A percentile compares a stretch with the other conserved stretches of the same genome.
These are phyloP conservation scores for Akanthomyces muscarius DNA, from an alignment of 2,329 filamentous ascomycete genomes.

Conservation along the genomic window DNA sequence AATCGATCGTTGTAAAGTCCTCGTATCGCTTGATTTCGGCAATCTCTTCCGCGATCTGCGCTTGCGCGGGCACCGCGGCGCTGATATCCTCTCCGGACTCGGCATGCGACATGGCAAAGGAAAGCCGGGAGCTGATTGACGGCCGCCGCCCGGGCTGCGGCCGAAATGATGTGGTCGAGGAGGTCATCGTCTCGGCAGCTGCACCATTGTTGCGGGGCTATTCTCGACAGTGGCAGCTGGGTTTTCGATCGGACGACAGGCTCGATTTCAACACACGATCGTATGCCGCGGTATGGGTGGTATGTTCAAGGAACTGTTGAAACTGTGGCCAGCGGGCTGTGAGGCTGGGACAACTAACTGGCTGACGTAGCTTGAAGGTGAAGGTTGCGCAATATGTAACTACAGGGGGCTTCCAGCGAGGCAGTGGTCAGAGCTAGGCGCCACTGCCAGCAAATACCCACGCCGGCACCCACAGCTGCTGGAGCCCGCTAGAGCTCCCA, in stretches of 20 bases:
- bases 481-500: not conserved
- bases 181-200: conserved; percentile 36
- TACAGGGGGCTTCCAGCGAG: conserved; percentile 21
- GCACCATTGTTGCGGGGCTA: conserved; percentile 30
- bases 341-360: not conserved
- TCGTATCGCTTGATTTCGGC: conserved; percentile 97
- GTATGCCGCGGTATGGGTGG: not conserved
- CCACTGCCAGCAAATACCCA: not conserved
- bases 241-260: not conserved
- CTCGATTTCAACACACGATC: not conserved
- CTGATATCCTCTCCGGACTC: conserved; percentile 58
- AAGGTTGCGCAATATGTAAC: conserved; percentile 4
- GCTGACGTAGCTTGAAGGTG: conserved; percentile 6
- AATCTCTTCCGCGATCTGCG: conserved; percentile 87
- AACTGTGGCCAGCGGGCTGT: not conserved
- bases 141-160: conserved; percentile 38
- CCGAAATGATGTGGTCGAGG: conserved; percentile 33
- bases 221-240: not conserved
- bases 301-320: not conserved
- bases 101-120: conserved; percentile 61
- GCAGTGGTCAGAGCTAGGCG: not conserved
- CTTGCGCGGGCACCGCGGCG: conserved; percentile 52
- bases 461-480: not conserved
- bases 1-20: conserved; percentile 98
- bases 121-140: conserved; percentile 61